Evolutionary conservation across 1,284 basidiomycete species (phyloP).

Genomic region (Termitomyces sp.): DNA sequence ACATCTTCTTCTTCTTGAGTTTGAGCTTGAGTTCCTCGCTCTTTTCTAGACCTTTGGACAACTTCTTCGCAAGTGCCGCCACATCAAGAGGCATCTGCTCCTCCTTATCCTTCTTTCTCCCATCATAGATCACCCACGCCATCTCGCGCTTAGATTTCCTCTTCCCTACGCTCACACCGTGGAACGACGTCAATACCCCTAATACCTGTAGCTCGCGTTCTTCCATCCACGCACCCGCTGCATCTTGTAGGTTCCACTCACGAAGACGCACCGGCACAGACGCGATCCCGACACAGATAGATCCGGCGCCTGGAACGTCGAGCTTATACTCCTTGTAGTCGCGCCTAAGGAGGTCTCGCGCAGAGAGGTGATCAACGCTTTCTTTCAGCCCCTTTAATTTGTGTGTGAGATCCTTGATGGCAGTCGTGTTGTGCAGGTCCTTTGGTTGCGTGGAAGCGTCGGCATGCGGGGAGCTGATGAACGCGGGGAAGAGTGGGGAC

Average conservation of each 20-base stretch:
- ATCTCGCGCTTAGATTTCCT: conserved; percentile 68
- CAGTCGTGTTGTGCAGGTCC: conserved; percentile 26
- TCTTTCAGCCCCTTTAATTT: conserved; percentile 59
- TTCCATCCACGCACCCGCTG: conserved; percentile 58
- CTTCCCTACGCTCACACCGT: conserved; percentile 41
- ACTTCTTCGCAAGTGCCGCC: conserved; percentile 30
- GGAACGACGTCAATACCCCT: conserved; percentile 75
- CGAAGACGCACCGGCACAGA: conserved; percentile 73
- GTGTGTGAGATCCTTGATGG: conserved; percentile 43
- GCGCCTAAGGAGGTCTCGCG: conserved; percentile 75
- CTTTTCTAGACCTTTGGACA: conserved; percentile 57
- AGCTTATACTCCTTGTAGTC: conserved; percentile 90
- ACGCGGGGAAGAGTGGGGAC: conserved; percentile 14
- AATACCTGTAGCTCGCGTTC: conserved; percentile 61
- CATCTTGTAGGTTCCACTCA: conserved; percentile 43
- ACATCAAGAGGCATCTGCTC: conserved; percentile 16
- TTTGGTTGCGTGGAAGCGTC: conserved; percentile 13
- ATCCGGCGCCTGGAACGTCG: conserved; percentile 34
- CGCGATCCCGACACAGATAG: conserved; percentile 51
- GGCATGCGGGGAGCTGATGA: conserved; percentile 21
- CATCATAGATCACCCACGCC: conserved; percentile 51
- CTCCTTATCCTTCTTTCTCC: conserved; percentile 7
- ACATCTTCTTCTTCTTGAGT: conserved; percentile 36
- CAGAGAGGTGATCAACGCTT: conserved; percentile 50
- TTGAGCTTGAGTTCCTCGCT: conserved; percentile 46